A percentile compares a stretch with the other conserved stretches of the same genome.
These are phyloP conservation scores for Pleodorina starrii DNA, from an alignment of 139 green algal species.

Conservation along the genomic window DNA sequence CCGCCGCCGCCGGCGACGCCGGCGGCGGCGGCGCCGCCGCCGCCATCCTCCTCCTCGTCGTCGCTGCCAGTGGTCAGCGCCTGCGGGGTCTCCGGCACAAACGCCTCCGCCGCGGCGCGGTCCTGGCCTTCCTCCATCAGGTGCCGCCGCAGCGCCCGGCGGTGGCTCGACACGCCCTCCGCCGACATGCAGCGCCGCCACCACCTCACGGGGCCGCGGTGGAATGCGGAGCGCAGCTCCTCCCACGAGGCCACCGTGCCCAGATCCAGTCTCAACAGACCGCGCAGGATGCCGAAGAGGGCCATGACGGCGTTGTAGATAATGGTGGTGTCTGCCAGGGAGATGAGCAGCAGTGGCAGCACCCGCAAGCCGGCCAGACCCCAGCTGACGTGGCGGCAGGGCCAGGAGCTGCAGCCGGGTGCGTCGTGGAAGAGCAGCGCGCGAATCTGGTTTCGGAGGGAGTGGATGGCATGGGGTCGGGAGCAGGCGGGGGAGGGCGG, in stretches of 20 bases:
- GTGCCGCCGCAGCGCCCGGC: slow-evolving; percentile 3
- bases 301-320: slow-evolving; percentile 23
- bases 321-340: slow-evolving; percentile 33
- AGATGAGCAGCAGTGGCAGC: slow-evolving; percentile 1
- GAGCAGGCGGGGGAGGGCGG: background rate
- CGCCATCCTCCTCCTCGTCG: background rate
- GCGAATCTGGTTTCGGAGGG: slow-evolving; percentile 11
- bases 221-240: slow-evolving; percentile 29
- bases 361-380: background rate
- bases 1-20: background rate
- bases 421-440: background rate
- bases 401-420: background rate
- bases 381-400: slow-evolving; percentile 12
- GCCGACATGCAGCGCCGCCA: slow-evolving; percentile 29
- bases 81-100: slow-evolving; percentile 14
- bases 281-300: slow-evolving; percentile 12
- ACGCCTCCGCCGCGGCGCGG: background rate
- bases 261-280: slow-evolving; percentile 20
- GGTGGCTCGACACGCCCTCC: background rate
- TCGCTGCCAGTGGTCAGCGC: background rate
- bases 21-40: background rate
- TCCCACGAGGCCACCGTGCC: slow-evolving; percentile 26
- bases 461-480: background rate
- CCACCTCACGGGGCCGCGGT: slow-evolving; percentile 20
- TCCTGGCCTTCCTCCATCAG: slow-evolving; percentile 15